Evolutionary conservation across 495 filamentous ascomycete genomes (phyloP).

Genomic region (Cercophora newfieldiana): DNA sequence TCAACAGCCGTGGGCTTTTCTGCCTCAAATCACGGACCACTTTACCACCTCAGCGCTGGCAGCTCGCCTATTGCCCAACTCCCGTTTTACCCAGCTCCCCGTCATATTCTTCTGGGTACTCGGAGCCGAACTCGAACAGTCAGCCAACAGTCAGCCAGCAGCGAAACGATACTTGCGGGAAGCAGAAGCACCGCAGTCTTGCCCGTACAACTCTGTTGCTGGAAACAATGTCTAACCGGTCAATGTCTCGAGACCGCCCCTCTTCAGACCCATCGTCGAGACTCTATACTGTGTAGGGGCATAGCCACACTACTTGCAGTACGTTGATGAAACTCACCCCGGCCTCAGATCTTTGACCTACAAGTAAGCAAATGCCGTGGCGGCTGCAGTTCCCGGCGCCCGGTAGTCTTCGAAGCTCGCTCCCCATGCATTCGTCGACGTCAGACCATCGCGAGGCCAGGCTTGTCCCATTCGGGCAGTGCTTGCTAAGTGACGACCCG

Average conservation of each 20-base stretch:
- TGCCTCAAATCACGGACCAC: slow-evolving; percentile 6
- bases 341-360: background rate
- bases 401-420: background rate
- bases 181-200: background rate
- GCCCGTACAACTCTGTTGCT: background rate
- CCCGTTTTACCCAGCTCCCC: slow-evolving; percentile 9
- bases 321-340: background rate
- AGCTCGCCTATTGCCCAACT: background rate
- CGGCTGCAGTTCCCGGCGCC: background rate
- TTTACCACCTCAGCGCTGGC: background rate
- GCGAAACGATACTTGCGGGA: background rate
- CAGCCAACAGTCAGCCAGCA: background rate
- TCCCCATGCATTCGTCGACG: background rate
- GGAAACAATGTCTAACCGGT: background rate
- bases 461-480: background rate
- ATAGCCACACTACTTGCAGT: background rate
- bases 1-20: background rate
- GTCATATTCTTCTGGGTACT: slow-evolving; percentile 16
- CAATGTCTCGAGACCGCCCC: background rate
- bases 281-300: background rate
- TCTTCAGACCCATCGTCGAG: background rate
- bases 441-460: background rate
- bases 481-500: background rate
- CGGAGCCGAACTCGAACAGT: slow-evolving; percentile 15
- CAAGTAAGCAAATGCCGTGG: background rate